Base-by-base conservation (phyloP, 257 asterid species). In the Lithospermum erythrorhizon region DNA sequence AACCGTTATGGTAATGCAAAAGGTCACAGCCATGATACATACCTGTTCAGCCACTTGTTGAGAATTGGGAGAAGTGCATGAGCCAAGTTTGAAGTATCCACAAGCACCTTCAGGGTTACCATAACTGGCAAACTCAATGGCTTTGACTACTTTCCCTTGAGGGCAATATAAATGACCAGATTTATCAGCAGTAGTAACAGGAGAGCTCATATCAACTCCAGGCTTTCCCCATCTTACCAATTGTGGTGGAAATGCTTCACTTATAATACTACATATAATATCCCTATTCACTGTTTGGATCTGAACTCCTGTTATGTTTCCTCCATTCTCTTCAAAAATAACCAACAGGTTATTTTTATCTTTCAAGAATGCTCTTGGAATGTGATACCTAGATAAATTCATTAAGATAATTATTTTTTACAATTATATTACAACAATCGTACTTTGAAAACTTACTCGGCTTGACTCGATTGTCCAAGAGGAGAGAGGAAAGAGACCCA, bases 401-500 rank as follows among this genome's bases (percentile, higher is more conserved):
- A 21, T 2, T 55, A 4, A 21, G 32, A 55, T 2, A 55, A 27
- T 27, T 24, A 24, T 1, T 24, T 1, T 1, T 24, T n/a, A n/a
- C n/a, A n/a, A n/a, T n/a, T n/a, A n/a, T n/a, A n/a, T n/a, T n/a
- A n/a, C n/a, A n/a, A n/a, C 6, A 27, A 5, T 27, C 32, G 7
- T 7, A 27, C 32, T 3, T 27, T 5, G 32, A 27, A 27, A 27
- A 65, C 96, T 75, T 60, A 90, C 97, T 86, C 96, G 27, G 78
- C 72, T 76, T 93, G 99, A 49, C 87, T 81, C 8, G 99, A 91
- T 29, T 61, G 73, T n/a, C 79, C 87, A 3, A 84, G 74, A 6
- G 96, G 89, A 17, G 95, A 82, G 57, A 77, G 77, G 70, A 75
- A 89, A 21, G 97, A 86, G 1, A 75, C 74, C 99, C 99, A 93